Evolutionary conservation across 352 stramenopile species (phyloP).

Genomic region (Thalassiosira hispida): DNA sequence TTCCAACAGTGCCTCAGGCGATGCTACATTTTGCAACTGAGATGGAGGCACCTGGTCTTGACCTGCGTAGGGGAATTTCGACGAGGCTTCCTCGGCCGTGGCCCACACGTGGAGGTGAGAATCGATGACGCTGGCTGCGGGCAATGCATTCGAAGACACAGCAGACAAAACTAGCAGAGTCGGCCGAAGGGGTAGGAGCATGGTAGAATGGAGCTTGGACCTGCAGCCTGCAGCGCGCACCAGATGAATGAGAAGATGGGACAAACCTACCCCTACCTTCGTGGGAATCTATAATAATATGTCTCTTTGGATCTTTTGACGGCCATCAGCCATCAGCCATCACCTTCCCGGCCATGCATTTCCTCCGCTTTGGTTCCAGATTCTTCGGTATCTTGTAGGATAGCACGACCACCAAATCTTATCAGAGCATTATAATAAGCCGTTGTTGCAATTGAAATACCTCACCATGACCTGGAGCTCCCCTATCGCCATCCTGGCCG

Average conservation of each 20-base stretch:
- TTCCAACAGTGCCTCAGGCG: constrained; percentile 60
- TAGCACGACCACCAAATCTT: not conserved
- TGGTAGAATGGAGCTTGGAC: not conserved
- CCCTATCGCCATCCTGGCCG: constrained; percentile 21
- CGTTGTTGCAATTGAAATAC: too few relatives aligned
- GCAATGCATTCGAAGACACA: constrained; percentile 30
- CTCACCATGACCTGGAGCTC: too few relatives aligned
- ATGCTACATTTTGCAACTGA: constrained; percentile 64
- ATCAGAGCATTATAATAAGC: constrained; percentile 15
- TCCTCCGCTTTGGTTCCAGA: not conserved
- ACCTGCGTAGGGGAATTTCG: constrained; percentile 65
- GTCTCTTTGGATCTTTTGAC: constrained; percentile 4
- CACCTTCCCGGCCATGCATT: not conserved
- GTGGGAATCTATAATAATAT: constrained; percentile 17
- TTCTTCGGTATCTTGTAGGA: too few relatives aligned
- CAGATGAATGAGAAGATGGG: not conserved
- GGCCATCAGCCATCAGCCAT: not conserved
- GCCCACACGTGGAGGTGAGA: constrained; percentile 87
- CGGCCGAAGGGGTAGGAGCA: not conserved
- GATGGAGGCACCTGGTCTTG: constrained; percentile 72
- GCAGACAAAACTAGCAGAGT: constrained; percentile 23
- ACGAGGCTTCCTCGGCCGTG: constrained; percentile 52
- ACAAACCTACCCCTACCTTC: not conserved
- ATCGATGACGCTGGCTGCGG: constrained; percentile 74
- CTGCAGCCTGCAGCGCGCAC: not conserved